These are phyloP conservation scores for Boletus mariae DNA, from an alignment of 1,284 basidiomycete genomes.

Conservation along the genomic window DNA sequence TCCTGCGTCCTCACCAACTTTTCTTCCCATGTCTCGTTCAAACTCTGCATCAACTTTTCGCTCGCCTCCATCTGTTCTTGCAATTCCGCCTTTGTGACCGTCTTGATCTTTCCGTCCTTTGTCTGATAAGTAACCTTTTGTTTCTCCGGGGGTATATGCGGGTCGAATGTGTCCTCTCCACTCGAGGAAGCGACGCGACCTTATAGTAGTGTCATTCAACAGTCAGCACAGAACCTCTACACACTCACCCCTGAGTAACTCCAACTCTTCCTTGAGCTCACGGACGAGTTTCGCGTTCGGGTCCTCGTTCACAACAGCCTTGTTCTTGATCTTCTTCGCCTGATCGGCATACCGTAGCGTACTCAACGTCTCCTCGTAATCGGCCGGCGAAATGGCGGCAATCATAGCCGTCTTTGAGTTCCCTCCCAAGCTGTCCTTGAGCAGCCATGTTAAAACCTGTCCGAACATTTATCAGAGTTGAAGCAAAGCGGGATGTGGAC, in stretches of 20 bases:
- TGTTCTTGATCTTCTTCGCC: conserved; percentile 99
- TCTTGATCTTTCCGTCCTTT: conserved; percentile 91
- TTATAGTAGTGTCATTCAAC: conserved; percentile 29
- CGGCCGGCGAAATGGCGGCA: conserved; percentile 95
- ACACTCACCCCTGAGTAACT: conserved; percentile 72
- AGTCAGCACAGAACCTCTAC: not conserved
- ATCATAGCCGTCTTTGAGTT: conserved; percentile 98
- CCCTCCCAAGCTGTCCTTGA: conserved; percentile 95
- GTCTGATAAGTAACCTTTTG: conserved; percentile 95
- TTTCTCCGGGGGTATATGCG: conserved; percentile 86
- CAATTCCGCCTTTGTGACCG: conserved; percentile 93
- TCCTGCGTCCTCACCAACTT: conserved; percentile 91
- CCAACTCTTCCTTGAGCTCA: conserved; percentile 97
- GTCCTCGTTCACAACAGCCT: conserved; percentile 98
- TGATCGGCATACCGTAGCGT: conserved; percentile 96
- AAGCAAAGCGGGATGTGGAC: conserved; percentile 1
- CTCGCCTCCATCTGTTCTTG: conserved; percentile 96
- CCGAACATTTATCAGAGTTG: conserved; percentile 6
- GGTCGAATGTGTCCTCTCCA: conserved; percentile 81
- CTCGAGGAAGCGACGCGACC: conserved; percentile 65
- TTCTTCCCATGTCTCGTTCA: conserved; percentile 98
- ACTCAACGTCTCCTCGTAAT: conserved; percentile 96
- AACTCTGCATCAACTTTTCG: conserved; percentile 94
- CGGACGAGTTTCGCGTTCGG: conserved; percentile 98
- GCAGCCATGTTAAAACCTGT: conserved; percentile 88